Evolutionary conservation across 192 early-diverging fungal species (phyloP), one percentile per base, ranked within the genome.

Genomic region (Coemansia sp.): DNA sequence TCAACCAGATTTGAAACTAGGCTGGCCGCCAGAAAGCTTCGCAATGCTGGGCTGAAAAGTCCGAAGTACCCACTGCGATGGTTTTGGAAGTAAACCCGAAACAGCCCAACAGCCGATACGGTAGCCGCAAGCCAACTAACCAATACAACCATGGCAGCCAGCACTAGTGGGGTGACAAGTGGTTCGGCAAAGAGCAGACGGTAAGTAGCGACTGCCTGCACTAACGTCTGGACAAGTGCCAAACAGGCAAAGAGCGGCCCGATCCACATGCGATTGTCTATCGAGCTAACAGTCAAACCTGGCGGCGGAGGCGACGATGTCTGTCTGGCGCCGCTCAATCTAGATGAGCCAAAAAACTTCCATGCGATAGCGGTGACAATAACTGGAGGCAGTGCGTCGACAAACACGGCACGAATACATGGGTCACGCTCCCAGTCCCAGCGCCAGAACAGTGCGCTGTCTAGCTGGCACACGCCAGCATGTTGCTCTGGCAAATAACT

Each of bases 201-300:
- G 37, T 62, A 62, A 10, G 61, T 21, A 17, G n/a, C 13, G 3
- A 68, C 3, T 19, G 54, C 57, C 57, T 74, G 72, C 14, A 74
- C 53, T 1, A 44, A 19, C 6, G 50, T 36, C 24, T 63, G 68
- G 27, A 34, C 34, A 17, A 44, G 11, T 7, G 70, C 17, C 11
- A 79, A 29, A 27, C 42, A n/a, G 36, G 67, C 36, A 59, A 73
- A 35, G 10, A 73, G 31, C 8, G 77, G 77, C 6, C 72, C 77
- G 7, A 79, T 57, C 77, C 77, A 79, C 27, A 64, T 56, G 24
- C 77, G 64, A 50, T 74, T 79, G 59, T 79, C 77, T 41, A 37
- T 36, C 1, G 42, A 29, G 16, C 50, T 31, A 35, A 33, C 31
- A 57, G 16, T 33, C 27, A 53, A 64, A 2, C 37, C 21, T 2